A percentile compares a stretch with the other conserved stretches of the same genome.
phyloP scores from a whole-genome alignment of 2,329 filamentous ascomycete genomes.

The Cadophora sp. region DNA sequence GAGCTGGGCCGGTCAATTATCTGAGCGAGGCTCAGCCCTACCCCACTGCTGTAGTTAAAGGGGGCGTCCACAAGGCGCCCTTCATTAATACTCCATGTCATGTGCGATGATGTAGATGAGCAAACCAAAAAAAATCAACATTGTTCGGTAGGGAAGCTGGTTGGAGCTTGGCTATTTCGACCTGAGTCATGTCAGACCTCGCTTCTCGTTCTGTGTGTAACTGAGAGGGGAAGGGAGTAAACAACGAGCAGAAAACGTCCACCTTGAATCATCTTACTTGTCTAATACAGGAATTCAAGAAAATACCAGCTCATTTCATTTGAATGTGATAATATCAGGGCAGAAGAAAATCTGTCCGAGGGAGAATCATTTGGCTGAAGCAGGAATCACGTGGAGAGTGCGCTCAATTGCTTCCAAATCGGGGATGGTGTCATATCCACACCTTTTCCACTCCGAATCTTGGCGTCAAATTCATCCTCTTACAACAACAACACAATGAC shows the following conservation, averaged over 20 bases:
- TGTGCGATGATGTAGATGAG: not conserved
- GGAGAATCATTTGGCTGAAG: too few species aligned
- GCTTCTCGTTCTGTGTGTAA: not conserved
- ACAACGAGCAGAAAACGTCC: not conserved
- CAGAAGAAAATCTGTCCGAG: not conserved
- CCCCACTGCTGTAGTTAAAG: not conserved
- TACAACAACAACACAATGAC: not conserved
- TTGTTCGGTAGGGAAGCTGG: not conserved
- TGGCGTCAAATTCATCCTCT: not conserved
- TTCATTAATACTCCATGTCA: not conserved
- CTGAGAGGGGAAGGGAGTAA: not conserved
- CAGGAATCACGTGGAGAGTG: constrained; percentile 19
- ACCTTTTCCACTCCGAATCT: not conserved
- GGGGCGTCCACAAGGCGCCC: not conserved
- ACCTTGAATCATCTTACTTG: not conserved
- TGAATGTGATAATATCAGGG: too few species aligned
- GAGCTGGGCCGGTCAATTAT: not conserved
- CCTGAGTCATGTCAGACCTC: not conserved
- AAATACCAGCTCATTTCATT: not conserved
- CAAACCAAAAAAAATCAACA: too few species aligned
- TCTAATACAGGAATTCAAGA: not conserved
- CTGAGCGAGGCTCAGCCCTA: not conserved
- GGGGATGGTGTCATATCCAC: constrained; percentile 17
- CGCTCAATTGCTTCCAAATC: constrained; percentile 30
- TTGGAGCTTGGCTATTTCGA: not conserved